Conservation (phyloP, 2,329 filamentous ascomycete genomes). For the Neurospora crassa region DNA sequence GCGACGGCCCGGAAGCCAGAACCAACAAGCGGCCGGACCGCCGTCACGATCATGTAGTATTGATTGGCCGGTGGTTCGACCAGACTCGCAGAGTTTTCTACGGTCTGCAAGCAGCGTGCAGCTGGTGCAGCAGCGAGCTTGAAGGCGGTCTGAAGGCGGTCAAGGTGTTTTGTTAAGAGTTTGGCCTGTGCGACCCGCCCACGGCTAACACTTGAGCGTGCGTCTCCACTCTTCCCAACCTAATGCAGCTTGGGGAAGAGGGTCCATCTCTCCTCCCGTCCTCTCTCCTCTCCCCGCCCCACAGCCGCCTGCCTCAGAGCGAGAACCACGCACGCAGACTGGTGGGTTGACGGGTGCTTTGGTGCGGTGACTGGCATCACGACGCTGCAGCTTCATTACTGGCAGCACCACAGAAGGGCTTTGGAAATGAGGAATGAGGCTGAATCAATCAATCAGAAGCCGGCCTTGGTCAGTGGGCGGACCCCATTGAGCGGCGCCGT, state of each 20-base stretch:
- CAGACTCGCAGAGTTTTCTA: not conserved
- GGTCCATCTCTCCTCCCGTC: not conserved
- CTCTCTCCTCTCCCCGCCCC: not conserved
- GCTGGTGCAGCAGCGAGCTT: not conserved
- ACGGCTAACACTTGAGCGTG: not conserved
- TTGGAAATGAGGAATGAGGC: conserved; percentile 21
- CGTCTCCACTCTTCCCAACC: not conserved
- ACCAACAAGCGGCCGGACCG: not conserved
- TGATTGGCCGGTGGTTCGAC: not conserved
- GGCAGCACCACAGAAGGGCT: conserved; percentile 9
- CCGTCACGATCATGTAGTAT: not conserved
- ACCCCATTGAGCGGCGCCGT: not conserved
- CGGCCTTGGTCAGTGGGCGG: not conserved
- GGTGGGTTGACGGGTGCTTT: not conserved
- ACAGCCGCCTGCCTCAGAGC: not conserved
- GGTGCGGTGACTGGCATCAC: not conserved
- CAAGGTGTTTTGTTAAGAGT: not conserved
- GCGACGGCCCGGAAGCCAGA: not conserved
- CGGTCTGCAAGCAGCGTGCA: not conserved
- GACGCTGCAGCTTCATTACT: conserved; percentile 4
- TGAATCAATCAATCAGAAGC: conserved; percentile 18
- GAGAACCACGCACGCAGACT: not conserved
- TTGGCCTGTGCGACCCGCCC: not conserved
- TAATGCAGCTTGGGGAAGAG: conserved; percentile 1
- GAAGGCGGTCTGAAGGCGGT: not conserved